Base-by-base conservation (phyloP, 2,329 filamentous ascomycete species). In the Ophiosphaerella narmari region DNA sequence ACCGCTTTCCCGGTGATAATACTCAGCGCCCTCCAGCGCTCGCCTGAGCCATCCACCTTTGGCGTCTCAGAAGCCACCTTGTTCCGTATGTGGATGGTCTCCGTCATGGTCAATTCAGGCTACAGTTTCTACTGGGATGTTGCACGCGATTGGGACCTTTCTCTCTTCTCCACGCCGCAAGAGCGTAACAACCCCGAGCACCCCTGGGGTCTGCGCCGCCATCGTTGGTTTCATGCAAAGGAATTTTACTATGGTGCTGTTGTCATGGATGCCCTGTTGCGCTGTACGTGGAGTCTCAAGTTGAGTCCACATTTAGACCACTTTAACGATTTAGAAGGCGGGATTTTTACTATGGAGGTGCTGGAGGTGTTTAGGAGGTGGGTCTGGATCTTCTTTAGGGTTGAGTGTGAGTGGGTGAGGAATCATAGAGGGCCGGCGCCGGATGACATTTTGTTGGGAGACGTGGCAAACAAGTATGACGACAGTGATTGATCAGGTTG, bases 101-200 rank as follows among this genome's bases (percentile, higher is more conserved):
- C 88, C 37, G 88, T 90, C 26, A 77, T 91, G 31, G 68, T 94
- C 63, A 97, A 99, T 73, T 95, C 90, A 12, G 79, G 89, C 38
- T 99, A 96, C 76, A 91, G 89, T n/a, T 97, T 97, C 78, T 99
- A 94, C 80, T 99, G 94, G 94, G 94, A 99, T 66, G 86, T 97
- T 26, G 82, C 90, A 47, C 94, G 92, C 77, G 94, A 99, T 78
- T 99, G 94, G 94, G 94, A 97, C 68, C 80, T 99, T 55, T 90
- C 88, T 0, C 80, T 97, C 12, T 89, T 97, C 67, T 84, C 87
- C 2, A 71, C 79, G 1, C 71, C 77, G 12, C 75, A 74, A 33
- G 79, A 84, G 54, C 83, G 87, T 55, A 79, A 80, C 57, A 80
- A 82, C 9, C 81, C 81, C 1, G 84, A 88, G 23, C 83, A 92